Conservation (phyloP, 768 basidiomycete genomes). For the Mycena rebaudengoi region DNA sequence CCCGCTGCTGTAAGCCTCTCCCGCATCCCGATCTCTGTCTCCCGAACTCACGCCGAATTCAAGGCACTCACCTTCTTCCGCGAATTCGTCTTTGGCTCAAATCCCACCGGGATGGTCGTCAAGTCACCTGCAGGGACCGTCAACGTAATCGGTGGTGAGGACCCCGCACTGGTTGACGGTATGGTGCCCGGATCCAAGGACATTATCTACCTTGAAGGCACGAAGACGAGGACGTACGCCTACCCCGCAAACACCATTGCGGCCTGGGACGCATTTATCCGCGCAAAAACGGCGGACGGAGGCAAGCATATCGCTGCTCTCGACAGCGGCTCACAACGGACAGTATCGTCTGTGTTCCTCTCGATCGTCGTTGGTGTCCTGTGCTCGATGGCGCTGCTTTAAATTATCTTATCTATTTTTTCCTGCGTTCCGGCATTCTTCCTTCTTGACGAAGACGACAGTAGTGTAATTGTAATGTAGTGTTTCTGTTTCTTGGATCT, state of each 20-base stretch:
- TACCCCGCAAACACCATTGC: slow-evolving; percentile 63
- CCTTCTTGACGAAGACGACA: no score
- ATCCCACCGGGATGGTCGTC: slow-evolving; percentile 65
- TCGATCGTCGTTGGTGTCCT: neutral
- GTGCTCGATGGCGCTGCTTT: slow-evolving; percentile 3
- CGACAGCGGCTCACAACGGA: neutral
- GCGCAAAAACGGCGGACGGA: slow-evolving; percentile 43
- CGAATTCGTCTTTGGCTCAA: slow-evolving; percentile 73
- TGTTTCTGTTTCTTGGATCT: neutral
- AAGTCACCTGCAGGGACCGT: slow-evolving; percentile 34
- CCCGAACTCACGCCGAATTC: neutral
- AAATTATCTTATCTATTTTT: slow-evolving; percentile 13
- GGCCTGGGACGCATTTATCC: slow-evolving; percentile 63
- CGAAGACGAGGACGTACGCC: slow-evolving; percentile 60
- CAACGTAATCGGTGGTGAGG: slow-evolving; percentile 58
- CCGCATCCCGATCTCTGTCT: neutral
- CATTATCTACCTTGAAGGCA: slow-evolving; percentile 62
- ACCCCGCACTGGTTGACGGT: slow-evolving; percentile 51
- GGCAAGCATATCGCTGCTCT: neutral
- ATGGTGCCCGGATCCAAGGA: slow-evolving; percentile 63
- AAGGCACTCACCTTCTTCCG: slow-evolving; percentile 70
- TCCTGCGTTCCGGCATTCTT: no score
- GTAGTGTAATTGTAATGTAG: neutral
- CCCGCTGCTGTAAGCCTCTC: slow-evolving; percentile 48
- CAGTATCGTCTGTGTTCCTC: neutral